phyloP scores from a whole-genome alignment of 2,329 filamentous ascomycete genomes.

The Plectosphaerella cucumerina region DNA sequence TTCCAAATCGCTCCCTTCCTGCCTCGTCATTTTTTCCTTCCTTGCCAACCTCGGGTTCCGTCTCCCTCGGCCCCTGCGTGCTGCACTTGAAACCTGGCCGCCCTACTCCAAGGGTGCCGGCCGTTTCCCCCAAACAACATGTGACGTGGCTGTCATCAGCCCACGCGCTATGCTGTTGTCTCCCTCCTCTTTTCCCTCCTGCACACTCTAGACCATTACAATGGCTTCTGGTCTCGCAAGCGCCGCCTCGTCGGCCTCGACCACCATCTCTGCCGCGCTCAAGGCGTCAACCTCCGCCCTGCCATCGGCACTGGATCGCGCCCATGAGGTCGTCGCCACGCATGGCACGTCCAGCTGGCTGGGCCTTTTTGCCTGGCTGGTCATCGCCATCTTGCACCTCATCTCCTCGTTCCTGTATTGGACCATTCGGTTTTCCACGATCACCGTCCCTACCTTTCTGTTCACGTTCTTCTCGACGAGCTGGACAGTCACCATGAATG shows the following conservation, averaged over 20 bases:
- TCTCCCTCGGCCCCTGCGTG: no score
- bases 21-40: not conserved
- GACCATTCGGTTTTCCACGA: conserved; percentile 78
- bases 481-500: conserved; percentile 97
- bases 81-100: no score
- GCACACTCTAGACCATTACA: conserved; percentile 17
- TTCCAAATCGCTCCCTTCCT: not conserved
- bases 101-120: not conserved
- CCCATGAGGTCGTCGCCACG: conserved; percentile 28
- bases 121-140: conserved; percentile 3
- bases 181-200: not conserved
- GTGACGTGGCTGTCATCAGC: conserved; percentile 9
- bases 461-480: conserved; percentile 90
- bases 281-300: conserved; percentile 24
- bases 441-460: conserved; percentile 83
- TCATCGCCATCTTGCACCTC: conserved; percentile 51
- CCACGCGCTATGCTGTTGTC: conserved; percentile 10
- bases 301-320: conserved; percentile 33
- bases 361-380: conserved; percentile 49
- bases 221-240: conserved; percentile 38
- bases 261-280: conserved; percentile 25
- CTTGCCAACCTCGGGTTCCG: no score
- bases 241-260: conserved; percentile 27
- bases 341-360: conserved; percentile 48
- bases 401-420: conserved; percentile 66